phyloP scores from a whole-genome alignment of 495 filamentous ascomycete genomes.

The Aspergillus kassunensis region DNA sequence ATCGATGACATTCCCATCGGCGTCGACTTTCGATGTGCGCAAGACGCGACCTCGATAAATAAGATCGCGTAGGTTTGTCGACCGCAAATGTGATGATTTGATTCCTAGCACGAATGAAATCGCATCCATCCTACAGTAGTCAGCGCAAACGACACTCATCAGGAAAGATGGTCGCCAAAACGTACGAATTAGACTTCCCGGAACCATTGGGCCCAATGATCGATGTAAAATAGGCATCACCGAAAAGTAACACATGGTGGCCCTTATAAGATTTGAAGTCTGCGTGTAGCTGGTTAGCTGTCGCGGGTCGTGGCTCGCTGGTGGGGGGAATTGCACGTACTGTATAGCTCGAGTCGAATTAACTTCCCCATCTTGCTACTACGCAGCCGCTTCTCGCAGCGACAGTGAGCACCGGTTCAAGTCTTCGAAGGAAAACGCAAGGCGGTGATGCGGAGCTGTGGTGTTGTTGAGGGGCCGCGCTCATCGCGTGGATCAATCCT shows the following conservation, averaged over 20 bases:
- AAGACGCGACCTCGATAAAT: conserved; percentile 95
- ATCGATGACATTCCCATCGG: conserved; percentile 69
- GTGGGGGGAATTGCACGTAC: conserved; percentile 45
- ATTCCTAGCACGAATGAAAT: conserved; percentile 99
- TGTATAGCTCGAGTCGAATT: conserved; percentile 89
- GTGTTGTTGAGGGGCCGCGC: conserved; percentile 12
- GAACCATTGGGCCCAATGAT: conserved; percentile 99
- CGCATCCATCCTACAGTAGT: conserved; percentile 79
- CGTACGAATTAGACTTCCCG: conserved; percentile 98
- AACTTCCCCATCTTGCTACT: conserved; percentile 73
- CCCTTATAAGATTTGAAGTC: conserved; percentile 99
- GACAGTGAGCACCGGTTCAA: conserved; percentile 19
- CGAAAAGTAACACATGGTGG: conserved; percentile 89
- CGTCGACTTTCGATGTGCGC: conserved; percentile 84
- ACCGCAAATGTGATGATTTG: conserved; percentile 94
- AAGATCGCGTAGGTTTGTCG: conserved; percentile 88
- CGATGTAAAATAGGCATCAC: conserved; percentile 97
- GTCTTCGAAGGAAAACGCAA: conserved; percentile 3
- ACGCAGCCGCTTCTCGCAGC: conserved; percentile 26
- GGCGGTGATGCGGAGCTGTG: conserved; percentile 11
- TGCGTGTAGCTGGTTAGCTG: conserved; percentile 29
- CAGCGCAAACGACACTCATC: conserved; percentile 14
- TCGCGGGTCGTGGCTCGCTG: neutral
- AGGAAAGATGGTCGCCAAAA: conserved; percentile 10
- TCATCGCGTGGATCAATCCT: conserved; percentile 4